Base-by-base conservation (phyloP, 1,284 basidiomycete species). In the Peniophora sp. region DNA sequence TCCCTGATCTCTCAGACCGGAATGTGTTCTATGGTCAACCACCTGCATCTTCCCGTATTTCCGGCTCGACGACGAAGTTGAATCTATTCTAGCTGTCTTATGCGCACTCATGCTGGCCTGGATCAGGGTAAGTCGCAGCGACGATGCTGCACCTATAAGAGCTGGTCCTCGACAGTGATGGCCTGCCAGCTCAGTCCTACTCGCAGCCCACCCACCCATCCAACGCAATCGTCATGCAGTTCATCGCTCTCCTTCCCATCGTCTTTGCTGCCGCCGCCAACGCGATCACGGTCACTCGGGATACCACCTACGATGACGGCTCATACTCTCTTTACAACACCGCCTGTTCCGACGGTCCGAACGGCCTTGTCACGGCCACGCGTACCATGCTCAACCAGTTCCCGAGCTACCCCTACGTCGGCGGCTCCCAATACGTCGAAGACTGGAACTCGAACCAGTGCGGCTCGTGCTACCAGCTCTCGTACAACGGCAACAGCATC, bases 391-490 rank as follows among this genome's bases (percentile, higher is more conserved):
- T 80, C 58, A 67, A 67, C 8, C 66, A 66, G 15, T 65, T 82
- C 43, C 74, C 75, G 24, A 62, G 51, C 27, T 81, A 73, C 65
- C 78, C 79, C n/a, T 62, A 70, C 56, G 62, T 81, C 56, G 79
- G 76, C 15, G 78, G 72, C n/a, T 69, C 67, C 8, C 58, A 58
- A 27, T 68, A 64, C 18, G 61, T 80, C 43, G 55, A 54, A 12
- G 69, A 68, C 2, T 78, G 66, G 65, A 67, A 71, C 62, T 71
- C 69, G 6, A 39, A 60, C 15, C 55, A 59, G 35, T 78, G 75
- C 59, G 75, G 75, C 46, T 68, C 72, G 34, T 79, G 73, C 64
- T 76, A 72, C 68, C 44, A 68, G 55, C 59, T 78, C 49, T 62
- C 62, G 14, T 74, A 69, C 59, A 62, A 63, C 23, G 66, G 64